phyloP scores from a whole-genome alignment of 805 yeast species.

The Kuraishia hungarica region DNA sequence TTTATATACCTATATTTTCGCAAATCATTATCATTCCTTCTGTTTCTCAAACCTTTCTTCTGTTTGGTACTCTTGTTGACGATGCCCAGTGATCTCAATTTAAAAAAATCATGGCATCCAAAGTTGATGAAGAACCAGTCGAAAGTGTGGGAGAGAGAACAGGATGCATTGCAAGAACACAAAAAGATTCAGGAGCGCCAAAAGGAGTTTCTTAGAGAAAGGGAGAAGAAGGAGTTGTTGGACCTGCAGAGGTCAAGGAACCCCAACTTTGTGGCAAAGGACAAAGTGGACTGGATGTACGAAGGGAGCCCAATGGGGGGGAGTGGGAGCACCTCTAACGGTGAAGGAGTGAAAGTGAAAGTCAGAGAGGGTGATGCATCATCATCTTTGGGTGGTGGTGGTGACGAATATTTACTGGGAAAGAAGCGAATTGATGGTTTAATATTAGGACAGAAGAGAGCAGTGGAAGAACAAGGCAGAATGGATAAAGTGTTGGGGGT shows the following conservation, averaged over 20 bases:
- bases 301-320: conserved; percentile 24
- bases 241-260: conserved; percentile 34
- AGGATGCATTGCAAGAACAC: conserved; percentile 64
- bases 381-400: not conserved
- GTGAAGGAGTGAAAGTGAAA: too few species aligned
- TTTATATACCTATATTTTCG: too few species aligned
- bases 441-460: not conserved
- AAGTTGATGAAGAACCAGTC: conserved; percentile 76
- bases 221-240: conserved; percentile 48
- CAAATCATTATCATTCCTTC: too few species aligned
- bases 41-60: too few species aligned
- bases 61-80: too few species aligned
- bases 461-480: conserved; percentile 2
- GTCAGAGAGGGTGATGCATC: too few species aligned
- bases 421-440: not conserved
- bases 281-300: conserved; percentile 84
- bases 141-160: conserved; percentile 78
- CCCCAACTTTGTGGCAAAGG: conserved; percentile 23
- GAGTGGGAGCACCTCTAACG: too few species aligned
- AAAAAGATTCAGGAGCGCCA: conserved; percentile 54
- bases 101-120: conserved; percentile 97
- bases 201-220: conserved; percentile 53
- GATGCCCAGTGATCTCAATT: conserved; percentile 70
- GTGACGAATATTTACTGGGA: conserved; percentile 1
- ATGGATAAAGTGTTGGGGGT: conserved; percentile 16